Evolutionary conservation across 176 grass and related monocot genomes (phyloP), one percentile per base, ranked within the genome.

Genomic region (Rhynchospora breviuscula): DNA sequence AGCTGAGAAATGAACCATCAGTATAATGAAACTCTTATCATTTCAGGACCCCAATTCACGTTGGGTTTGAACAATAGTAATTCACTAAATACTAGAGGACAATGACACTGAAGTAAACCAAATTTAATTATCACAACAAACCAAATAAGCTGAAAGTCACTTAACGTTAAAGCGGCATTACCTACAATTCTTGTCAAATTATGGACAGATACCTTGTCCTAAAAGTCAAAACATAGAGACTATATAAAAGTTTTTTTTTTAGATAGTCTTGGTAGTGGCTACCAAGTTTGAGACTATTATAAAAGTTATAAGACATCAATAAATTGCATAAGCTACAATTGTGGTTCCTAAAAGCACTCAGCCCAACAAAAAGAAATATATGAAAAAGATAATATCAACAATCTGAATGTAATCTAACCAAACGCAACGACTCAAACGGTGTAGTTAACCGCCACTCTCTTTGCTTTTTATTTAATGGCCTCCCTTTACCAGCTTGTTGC

Each of bases 391-490:
- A 7, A 71, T 22, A 54, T 95, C 83, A 98, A 85, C 86, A 95
- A 80, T 95, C 96, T 63, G 89, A 95, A 83, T 98, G 86, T 31
- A 98, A 8, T 83, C 96, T 88, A 59, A 98, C 93, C 8, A 95
- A 70, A 35, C 85, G 80, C 85, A 98, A 75, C 0, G 86, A 89
- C 59, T 95, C 64, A 6, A 98, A 95, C 6, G 84, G 85, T 6
- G 89, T 95, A 4, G 85, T 88, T 85, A 98, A 22, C 10, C 85
- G 84, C 96, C 93, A 99, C 61, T 99, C 96, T 83, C 85, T 91
- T 84, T 95, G 93, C 80, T 99, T 95, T 87, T 95, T 99, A 85
- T 84, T 95, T 65, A 99, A 79, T 0, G 91, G 91, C 67, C 96
- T 93, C 72, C 96, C 95, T 87, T 95, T 98, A 23, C 96, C 91